These are phyloP conservation scores for Cladosporium sp. DNA, from an alignment of 2,329 filamentous ascomycete genomes.

Conservation along the genomic window DNA sequence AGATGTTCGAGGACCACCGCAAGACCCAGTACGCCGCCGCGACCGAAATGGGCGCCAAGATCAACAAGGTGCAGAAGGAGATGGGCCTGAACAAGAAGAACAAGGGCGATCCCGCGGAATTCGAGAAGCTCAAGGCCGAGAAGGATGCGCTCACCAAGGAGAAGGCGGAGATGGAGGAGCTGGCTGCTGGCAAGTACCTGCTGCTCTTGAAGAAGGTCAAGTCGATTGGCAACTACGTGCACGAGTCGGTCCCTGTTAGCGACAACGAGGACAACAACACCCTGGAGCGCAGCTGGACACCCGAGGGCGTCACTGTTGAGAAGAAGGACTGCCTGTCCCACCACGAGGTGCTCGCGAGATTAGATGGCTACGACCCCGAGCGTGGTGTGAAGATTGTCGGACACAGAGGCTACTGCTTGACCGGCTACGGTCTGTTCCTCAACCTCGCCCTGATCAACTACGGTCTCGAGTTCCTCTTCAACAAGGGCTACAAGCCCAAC, in stretches of 20 bases:
- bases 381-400: conserved; percentile 92
- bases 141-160: conserved; percentile 75
- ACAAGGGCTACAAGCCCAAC: conserved; percentile 55
- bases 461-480: conserved; percentile 80
- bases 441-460: conserved; percentile 96
- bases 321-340: conserved; percentile 81
- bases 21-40: conserved; percentile 55
- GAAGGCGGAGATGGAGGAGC: conserved; percentile 74
- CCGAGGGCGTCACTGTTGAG: conserved; percentile 67
- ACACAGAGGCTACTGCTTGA: conserved; percentile 90
- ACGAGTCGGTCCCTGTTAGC: conserved; percentile 78
- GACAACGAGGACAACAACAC: conserved; percentile 82
- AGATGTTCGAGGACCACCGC: conserved; percentile 79
- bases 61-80: conserved; percentile 85
- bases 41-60: conserved; percentile 75
- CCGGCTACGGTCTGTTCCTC: conserved; percentile 82
- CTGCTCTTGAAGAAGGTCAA: conserved; percentile 73
- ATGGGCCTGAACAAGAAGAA: conserved; percentile 91
- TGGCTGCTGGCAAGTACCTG: conserved; percentile 70
- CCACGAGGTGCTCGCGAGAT: conserved; percentile 83
- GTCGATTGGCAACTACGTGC: conserved; percentile 86
- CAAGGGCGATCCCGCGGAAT: conserved; percentile 81
- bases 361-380: conserved; percentile 91
- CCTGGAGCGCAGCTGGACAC: conserved; percentile 73
- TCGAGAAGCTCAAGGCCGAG: conserved; percentile 72